Base-by-base conservation (phyloP, 2,329 filamentous ascomycete genomes). In the Scolecobasidium constrictum region DNA sequence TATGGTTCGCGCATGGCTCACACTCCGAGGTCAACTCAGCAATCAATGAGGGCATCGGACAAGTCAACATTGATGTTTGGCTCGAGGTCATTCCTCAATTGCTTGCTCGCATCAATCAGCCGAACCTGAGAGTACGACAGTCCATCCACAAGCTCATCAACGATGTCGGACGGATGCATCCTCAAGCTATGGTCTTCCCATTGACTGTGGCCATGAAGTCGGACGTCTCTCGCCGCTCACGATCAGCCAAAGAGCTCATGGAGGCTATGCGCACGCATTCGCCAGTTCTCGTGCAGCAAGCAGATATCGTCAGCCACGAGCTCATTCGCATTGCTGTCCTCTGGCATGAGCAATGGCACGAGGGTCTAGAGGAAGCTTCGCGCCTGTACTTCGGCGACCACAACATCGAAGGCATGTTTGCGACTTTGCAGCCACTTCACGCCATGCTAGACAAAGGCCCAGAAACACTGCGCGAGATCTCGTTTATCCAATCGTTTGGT, bases 331-430 rank as follows among this genome's bases (percentile, higher is more conserved):
- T 98, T 46, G 92, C 92, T 13, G 90, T 98, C 2, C 64, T 98
- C 18, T 98, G 93, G 93, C 92, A 99, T 57, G 92, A 99, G 56
- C 83, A 94, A 50, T 99, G 92, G 92, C 92, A 98, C 52, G 93
- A 99, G 62, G 93, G 85, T 20, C 72, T 99, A 13, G 92, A 98
- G 62, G 93, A 99, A 66, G 93, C 92, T 1, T 95, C 87, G 22
- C 78, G 92, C 42, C 70, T 98, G 15, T 98, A 96, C 69, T 99
- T 98, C 63, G 92, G 90, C 46, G 90, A 96, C 54, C 83, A 93
- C 56, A 94, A 98, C 60, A 92, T 96, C 35, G 85, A 95, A 47
- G 93, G 90, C 56, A 98, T 98, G 92, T 92, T 98, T 60, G 75
- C 79, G 9, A 88, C 85, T 1, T 75, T 99, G 4, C 83, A 83